Base-by-base conservation (phyloP, 805 yeast genomes). In the Metschnikowia hibisci region DNA sequence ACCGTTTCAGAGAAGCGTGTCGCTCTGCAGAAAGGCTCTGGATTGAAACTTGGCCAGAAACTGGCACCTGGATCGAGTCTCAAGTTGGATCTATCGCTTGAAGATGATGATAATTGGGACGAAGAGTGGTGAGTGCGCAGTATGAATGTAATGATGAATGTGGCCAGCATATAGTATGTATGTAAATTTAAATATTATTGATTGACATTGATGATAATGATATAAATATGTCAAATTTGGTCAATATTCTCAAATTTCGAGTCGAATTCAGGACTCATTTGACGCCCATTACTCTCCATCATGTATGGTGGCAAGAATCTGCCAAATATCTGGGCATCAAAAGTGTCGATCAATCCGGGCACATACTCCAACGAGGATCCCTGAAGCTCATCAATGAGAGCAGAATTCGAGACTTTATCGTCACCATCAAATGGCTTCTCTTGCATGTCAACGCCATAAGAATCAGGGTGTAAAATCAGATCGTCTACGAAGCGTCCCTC, bases 291-390 rank as follows among this genome's bases (percentile, higher is more conserved):
- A n/a, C 47, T 45, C 42, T 67, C 71, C 37, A 81, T 69, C 95
- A 87, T 87, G 58, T 85, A 87, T 3, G 95, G 93, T 2, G 96
- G 96, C 38, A 87, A 58, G 50, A 84, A 82, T 31, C 86, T 67
- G 1, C 96, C 96, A 68, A 88, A 88, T 14, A 88, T 74, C 56
- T 87, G 90, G 56, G 87, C 79, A 59, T 88, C 96, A 36, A 88
- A 63, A 51, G 83, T 85, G 60, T 88, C 96, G 72, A 88, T 84
- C 33, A 86, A 82, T 4, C 95, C 93, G 1, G 93, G 87, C 47
- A 85, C 73, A 54, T 86, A 85, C 41, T 67, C 63, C 32, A 61
- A 53, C 12, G 50, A 45, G 5, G 45, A 36, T 22, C 40, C 29
- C 34, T 18, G 37, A 34, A 41, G 22, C 28, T 26, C 27, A 14